These are phyloP conservation scores for Acrocalymma vagum DNA, from an alignment of 2,329 filamentous ascomycete genomes.

Conservation along the genomic window DNA sequence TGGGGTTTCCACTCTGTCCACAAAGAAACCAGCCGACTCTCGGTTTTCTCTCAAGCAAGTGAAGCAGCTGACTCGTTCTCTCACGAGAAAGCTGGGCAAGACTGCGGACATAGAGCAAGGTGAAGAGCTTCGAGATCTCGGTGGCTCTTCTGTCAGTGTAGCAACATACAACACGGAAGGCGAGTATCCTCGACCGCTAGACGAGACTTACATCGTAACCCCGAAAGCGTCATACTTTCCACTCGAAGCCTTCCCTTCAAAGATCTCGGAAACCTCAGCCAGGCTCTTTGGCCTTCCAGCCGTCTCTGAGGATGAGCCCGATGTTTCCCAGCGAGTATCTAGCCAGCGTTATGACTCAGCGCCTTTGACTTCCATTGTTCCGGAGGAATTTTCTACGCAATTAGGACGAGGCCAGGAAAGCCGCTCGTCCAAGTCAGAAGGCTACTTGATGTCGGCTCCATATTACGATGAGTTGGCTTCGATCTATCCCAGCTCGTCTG, in stretches of 20 bases:
- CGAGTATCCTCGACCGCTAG: slow-evolving; percentile 27
- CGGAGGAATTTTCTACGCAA: slow-evolving; percentile 33
- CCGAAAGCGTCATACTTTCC: slow-evolving; percentile 27
- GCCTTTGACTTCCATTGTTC: slow-evolving; percentile 38
- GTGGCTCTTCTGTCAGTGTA: slow-evolving; percentile 10
- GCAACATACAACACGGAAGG: slow-evolving; percentile 22
- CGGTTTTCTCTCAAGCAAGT: slow-evolving; percentile 42
- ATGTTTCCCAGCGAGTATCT: slow-evolving; percentile 4
- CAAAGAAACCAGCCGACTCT: slow-evolving; percentile 30
- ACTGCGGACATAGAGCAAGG: slow-evolving; percentile 16
- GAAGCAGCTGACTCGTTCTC: slow-evolving; percentile 37
- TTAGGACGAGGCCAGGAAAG: slow-evolving; percentile 19
- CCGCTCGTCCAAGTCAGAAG: slow-evolving; percentile 17
- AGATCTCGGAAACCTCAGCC: slow-evolving; percentile 5
- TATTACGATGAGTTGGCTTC: slow-evolving; percentile 42
- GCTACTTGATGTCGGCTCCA: slow-evolving; percentile 15
- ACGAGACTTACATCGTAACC: slow-evolving; percentile 24
- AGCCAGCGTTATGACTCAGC: slow-evolving; percentile 13
- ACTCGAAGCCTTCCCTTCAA: slow-evolving; percentile 1
- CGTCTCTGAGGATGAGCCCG: slow-evolving; percentile 13
- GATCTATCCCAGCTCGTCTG: slow-evolving; percentile 38
- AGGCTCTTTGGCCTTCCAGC: too few relatives aligned
- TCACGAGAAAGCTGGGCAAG: slow-evolving; percentile 36
- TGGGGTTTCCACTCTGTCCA: slow-evolving; percentile 26
- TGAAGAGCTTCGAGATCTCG: slow-evolving; percentile 35